Base-by-base conservation (phyloP, 2,329 filamentous ascomycete genomes). In the Monosporascus cannonballus region DNA sequence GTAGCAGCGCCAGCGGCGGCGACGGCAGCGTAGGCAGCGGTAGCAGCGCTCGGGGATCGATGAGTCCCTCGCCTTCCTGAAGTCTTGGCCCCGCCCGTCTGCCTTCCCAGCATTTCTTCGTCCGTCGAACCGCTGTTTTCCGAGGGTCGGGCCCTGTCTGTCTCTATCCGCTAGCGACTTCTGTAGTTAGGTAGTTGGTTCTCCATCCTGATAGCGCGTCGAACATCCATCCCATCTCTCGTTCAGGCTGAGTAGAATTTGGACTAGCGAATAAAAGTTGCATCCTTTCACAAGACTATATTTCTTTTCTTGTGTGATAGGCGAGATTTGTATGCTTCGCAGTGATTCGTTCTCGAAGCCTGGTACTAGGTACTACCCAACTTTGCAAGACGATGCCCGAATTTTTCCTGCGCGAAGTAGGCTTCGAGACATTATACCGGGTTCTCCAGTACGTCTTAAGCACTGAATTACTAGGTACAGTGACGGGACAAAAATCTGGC, bases 31-130 rank as follows among this genome's bases (percentile, higher is more conserved):
- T 76, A 39, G 76, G 74, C 59, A 62, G 64, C 48, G 73, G 71
- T 18, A 80, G 78, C 61, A 65, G 78, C 61, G 64, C 73, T 37
- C 69, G 72, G 49, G 80, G 81, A 60, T 76, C 78, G 24, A 73
- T 72, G 55, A 84, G 81, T 63, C 80, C 79, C 49, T 51, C 59
- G 48, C 59, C 56, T 48, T 57, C 53, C 50, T 59, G 36, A 56
- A 22, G 47, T 27, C 47, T 41, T 51, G 34, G 45, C 48, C 38
- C 9, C n/a, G 42, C 15, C 25, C 45, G 45, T 48, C 45, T 34
- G 39, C 49, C 17, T 39, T 34, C 20, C 17, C 38, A 7, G 6
- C 38, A 18, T 41, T 41, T 5, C 17, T 9, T 14, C 30, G 11
- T 34, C 30, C 30, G 30, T 34, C 30, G 5, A 34, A 14, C 9